Evolutionary conservation across 1,284 basidiomycete species (phyloP).

Genomic region (Cystobasidium pallidum): DNA sequence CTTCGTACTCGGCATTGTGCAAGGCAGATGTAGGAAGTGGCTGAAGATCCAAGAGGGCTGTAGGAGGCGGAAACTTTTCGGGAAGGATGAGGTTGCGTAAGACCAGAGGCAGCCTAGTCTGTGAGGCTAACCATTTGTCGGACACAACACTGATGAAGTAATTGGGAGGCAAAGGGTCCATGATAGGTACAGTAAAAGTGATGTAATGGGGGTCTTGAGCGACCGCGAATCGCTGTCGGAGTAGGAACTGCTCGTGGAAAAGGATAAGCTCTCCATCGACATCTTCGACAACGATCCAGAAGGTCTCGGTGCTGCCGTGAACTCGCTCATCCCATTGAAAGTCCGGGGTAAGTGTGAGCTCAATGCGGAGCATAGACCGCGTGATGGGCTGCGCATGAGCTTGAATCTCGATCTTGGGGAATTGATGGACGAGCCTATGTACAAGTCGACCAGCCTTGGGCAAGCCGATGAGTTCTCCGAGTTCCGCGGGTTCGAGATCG

Average conservation of each 20-base stretch:
- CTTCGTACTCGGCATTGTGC: constrained; percentile 87
- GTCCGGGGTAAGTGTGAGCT: constrained; percentile 88
- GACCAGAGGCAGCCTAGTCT: constrained; percentile 90
- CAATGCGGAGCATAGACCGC: constrained; percentile 80
- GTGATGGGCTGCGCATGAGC: constrained; percentile 95
- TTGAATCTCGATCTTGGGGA: constrained; percentile 79
- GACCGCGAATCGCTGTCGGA: constrained; percentile 81
- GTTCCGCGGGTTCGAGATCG: constrained; percentile 74
- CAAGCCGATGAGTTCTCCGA: constrained; percentile 91
- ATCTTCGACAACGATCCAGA: constrained; percentile 93
- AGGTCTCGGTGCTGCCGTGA: constrained; percentile 83
- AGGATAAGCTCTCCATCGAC: constrained; percentile 95
- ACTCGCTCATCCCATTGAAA: constrained; percentile 97
- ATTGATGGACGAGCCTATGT: constrained; percentile 92
- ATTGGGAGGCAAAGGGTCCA: constrained; percentile 94
- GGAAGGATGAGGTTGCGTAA: constrained; percentile 98
- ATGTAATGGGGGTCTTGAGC: constrained; percentile 86
- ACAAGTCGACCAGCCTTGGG: constrained; percentile 84
- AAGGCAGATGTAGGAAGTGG: constrained; percentile 84
- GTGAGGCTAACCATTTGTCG: constrained; percentile 93
- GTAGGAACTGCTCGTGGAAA: constrained; percentile 89
- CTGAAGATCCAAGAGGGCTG: constrained; percentile 90
- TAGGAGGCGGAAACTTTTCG: constrained; percentile 92
- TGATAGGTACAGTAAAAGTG: constrained; percentile 92
- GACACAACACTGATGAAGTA: constrained; percentile 95